Evolutionary conservation across 106 monocot species (phyloP), one percentile per base, ranked within the genome.

Genomic region (Phalaenopsis equestris): DNA sequence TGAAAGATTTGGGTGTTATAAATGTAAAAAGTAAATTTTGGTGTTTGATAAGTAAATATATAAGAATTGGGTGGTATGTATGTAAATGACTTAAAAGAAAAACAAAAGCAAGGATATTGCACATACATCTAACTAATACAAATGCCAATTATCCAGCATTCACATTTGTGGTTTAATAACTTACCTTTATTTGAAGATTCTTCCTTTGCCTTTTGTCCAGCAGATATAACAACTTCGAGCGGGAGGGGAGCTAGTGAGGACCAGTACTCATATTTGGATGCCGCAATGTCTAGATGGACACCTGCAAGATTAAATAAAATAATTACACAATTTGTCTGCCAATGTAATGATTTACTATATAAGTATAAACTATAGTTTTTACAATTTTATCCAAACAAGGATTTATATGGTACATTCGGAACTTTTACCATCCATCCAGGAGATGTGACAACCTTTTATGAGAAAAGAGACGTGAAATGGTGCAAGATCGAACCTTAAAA

Each of bases 161-260:
- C 56, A 52, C 7, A 12, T 41, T 67, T 61, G 6, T 41, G 48
- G 9, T 38, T 74, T 75, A 39, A 56, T 72, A 18, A 79, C 77
- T 64, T 90, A 83, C 94, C 92, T 86, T 70, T 77, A 52, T 82
- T 81, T 38, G 48, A 81, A 67, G 88, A 85, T 84, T 92, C 94
- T 72, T 94, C 94, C 77, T 90, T 93, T 43, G 92, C 94, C 67
- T 91, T 91, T 76, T 94, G 98, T 78, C 98, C 98, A 78, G 94
- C 90, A 79, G 98, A 92, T 82, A 90, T 82, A 64, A 98, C 91
- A 81, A 94, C 79, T 85, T 98, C 98, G 49, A 91, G 82, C 56
- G 98, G 94, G 83, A 92, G 92, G 78, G 98, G 98, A 67, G 98
- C 98, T 70, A 94, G 84, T 68, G 94, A 89, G 79, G 98, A 98